Base-by-base conservation (phyloP, 352 stramenopile genomes). In the Elongisporangium prolatum region DNA sequence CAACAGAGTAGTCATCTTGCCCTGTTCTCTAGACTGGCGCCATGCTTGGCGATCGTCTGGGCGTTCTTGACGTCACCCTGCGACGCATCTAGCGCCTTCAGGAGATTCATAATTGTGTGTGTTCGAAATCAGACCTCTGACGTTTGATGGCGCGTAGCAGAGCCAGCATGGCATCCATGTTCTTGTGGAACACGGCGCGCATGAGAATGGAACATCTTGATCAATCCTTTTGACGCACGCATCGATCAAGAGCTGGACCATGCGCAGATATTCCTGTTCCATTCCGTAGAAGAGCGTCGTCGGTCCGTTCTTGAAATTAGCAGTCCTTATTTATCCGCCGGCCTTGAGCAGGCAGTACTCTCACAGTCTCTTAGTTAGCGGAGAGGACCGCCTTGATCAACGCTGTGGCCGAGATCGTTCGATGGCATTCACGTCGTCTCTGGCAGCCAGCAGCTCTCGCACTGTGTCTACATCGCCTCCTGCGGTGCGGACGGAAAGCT, bases 281-380 rank as follows among this genome's bases (percentile, higher is more conserved):
- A 13, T 9, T 2, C 5, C 28, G 28, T 40, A 9, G 28, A 40
- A 40, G 10, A 93, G 65, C 11, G 80, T 69, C 38, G 77, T 77
- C 34, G 65, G 65, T 9, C 77, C 80, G 34, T 88, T 77, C 38
- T 74, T 57, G 14, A 76, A 40, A 40, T 40, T 83, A 4, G 74
- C 66, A 37, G 75, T 73, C 24, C 88, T 78, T 1, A 77, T 69
- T 5, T 74, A 61, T 21, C 78, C 82, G n/a, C 84, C 84, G 51
- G 75, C 69, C 21, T 86, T 74, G 11, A 94, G 70, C 59, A 94
- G 67, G 70, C 59, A 94, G 67, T 54, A 92, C 60, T 56, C 68
- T 68, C 21, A 88, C 59, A 61, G 91, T 80, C 56, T 80, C 64
- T 63, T 80, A 61, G 54, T 86, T 67, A 24, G 80, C 84, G 22